These are phyloP conservation scores for Cutaneotrichosporon mucoides DNA, from an alignment of 1,284 basidiomycete species.

Conservation along the genomic window DNA sequence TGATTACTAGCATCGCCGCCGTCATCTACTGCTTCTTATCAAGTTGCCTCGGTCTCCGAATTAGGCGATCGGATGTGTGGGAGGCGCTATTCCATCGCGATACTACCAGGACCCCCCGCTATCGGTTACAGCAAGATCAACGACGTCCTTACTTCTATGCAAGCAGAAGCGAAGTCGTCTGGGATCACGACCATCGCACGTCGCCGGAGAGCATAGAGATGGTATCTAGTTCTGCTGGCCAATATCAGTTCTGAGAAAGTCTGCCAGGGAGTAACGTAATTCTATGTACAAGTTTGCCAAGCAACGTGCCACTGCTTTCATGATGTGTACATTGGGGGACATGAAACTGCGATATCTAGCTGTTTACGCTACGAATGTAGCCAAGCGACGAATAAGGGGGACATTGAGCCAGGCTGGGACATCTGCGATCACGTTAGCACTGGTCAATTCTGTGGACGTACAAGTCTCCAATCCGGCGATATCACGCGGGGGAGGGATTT, in stretches of 20 bases:
- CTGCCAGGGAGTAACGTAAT: no score
- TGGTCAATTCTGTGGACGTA: slow-evolving; percentile 23
- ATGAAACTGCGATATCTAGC: background rate
- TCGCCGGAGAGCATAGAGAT: background rate
- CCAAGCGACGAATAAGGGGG: slow-evolving; percentile 37
- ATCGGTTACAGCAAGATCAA: no score
- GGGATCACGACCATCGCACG: background rate
- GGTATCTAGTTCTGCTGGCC: background rate
- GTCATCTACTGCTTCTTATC: slow-evolving; percentile 47
- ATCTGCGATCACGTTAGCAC: slow-evolving; percentile 20
- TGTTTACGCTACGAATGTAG: slow-evolving; percentile 33
- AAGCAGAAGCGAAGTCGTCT: background rate
- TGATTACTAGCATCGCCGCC: slow-evolving; percentile 25
- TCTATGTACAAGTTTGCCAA: no score
- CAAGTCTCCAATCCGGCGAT: slow-evolving; percentile 48
- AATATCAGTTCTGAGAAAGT: background rate
- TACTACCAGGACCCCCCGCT: background rate
- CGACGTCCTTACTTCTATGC: background rate
- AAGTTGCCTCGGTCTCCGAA: slow-evolving; percentile 39
- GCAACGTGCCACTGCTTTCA: background rate
- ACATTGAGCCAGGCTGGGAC: slow-evolving; percentile 41
- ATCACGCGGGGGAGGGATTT: slow-evolving; percentile 46
- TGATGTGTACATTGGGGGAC: background rate
- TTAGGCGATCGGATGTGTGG: slow-evolving; percentile 36
- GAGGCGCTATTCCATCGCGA: slow-evolving; percentile 28